Evolutionary conservation across 805 yeast species (phyloP), one percentile per base, ranked within the genome.

Genomic region (Zygotorulaspora danielsina): DNA sequence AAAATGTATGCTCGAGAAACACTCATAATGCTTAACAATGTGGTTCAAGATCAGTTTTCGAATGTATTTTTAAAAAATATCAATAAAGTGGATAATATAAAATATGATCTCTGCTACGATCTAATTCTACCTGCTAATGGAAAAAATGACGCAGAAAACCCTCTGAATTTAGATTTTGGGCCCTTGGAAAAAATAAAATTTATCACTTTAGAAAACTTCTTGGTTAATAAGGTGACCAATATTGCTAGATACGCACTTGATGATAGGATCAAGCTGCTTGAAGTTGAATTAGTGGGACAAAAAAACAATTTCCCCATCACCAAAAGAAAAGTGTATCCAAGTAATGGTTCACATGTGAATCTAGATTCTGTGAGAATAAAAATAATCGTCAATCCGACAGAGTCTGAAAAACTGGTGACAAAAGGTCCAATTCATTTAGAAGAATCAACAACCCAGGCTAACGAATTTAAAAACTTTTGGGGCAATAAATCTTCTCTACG

Each of bases 401-500:
- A 82, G 54, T 71, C 82, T 45, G 96, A 88, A 51, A 84, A 81
- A 62, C 65, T 85, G 32, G 86, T 93, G 1, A 85, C 95, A 1
- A 85, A 79, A 54, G 97, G 97, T 2, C 97, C 97, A 7, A 64
- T 69, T 26, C 78, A 80, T 47, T 75, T 75, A 27, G 71, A 75
- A 27, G 83, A 77, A 21, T 45, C 59, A 18, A 66, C 67, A 29
- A 78, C 72, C 11, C 76, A 66, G 19, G 76, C 80, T n/a, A 66
- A 74, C 5, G 70, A 73, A 39, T 93, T 93, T 67, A 76, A 84
- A 49, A 66, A 76, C 5, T 89, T 93, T 57, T 93, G 99, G 99
- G 97, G 97, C 8, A 56, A 74, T 7, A 81, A 77, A 49, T 79
- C 95, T 0, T 85, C 93, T 10, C 70, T 93, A 40, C 78, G 99